Evolutionary conservation across 2,329 filamentous ascomycete species (phyloP).

Genomic region (Aspergillus bombycis): DNA sequence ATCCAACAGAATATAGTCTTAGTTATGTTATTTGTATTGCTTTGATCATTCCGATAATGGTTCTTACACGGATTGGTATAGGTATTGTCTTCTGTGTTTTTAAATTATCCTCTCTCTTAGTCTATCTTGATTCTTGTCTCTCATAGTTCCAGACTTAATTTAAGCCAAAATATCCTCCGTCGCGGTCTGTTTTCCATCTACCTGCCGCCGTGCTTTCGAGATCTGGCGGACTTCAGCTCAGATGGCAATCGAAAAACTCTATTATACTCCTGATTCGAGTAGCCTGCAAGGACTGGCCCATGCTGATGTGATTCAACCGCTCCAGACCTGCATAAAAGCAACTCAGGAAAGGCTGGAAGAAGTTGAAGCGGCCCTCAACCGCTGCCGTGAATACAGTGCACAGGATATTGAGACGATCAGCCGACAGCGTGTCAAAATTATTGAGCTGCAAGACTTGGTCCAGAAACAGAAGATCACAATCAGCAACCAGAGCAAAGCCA

Average conservation of each 20-base stretch:
- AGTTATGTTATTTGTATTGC: neutral
- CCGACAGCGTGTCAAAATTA: slow-evolving; percentile 12
- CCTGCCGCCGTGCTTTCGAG: too few relatives aligned
- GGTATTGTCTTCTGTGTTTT: neutral
- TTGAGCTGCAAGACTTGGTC: slow-evolving; percentile 23
- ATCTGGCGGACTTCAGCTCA: neutral
- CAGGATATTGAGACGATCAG: neutral
- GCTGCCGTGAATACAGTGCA: neutral
- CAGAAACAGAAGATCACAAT: slow-evolving; percentile 28
- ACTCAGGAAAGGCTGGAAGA: neutral
- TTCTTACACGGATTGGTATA: neutral
- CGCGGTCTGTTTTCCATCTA: too few relatives aligned
- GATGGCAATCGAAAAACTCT: neutral
- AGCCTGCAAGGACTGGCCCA: neutral
- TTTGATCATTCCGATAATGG: neutral
- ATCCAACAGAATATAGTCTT: neutral
- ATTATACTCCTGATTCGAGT: neutral
- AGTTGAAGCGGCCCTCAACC: neutral
- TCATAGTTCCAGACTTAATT: neutral
- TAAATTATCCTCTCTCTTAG: neutral
- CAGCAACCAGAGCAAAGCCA: slow-evolving; percentile 31
- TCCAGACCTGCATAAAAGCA: neutral
- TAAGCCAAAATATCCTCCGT: too few relatives aligned
- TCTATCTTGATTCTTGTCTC: neutral
- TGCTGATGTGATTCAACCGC: neutral